Evolutionary conservation across 768 basidiomycete genomes (phyloP).

Genomic region (Russula sp.): DNA sequence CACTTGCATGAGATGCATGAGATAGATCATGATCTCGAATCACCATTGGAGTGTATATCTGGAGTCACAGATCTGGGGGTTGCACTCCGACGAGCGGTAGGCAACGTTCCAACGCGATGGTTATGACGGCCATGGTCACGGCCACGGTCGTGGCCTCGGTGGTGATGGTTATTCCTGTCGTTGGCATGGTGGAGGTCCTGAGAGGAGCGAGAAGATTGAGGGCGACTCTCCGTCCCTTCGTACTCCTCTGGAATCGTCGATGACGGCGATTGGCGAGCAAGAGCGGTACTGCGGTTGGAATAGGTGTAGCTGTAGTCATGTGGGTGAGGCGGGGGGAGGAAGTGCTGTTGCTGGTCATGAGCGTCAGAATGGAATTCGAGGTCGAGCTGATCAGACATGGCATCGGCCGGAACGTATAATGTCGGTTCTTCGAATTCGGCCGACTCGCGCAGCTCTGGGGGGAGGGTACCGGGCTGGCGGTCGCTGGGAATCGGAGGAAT

Average conservation of each 20-base stretch:
- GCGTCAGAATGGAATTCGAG: constrained; percentile 27
- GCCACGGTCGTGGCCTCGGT: constrained; percentile 14
- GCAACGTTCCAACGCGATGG: constrained; percentile 16
- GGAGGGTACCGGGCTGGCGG: constrained; percentile 49
- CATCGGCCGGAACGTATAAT: constrained; percentile 72
- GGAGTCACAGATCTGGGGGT: constrained; percentile 1
- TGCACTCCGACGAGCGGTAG: background rate
- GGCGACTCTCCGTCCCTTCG: constrained; percentile 13
- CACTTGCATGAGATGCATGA: constrained; percentile 14
- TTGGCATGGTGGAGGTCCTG: constrained; percentile 8
- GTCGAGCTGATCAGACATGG: constrained; percentile 40
- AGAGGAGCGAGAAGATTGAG: constrained; percentile 19
- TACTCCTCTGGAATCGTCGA: constrained; percentile 23
- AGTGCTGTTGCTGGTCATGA: constrained; percentile 27
- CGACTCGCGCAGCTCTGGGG: constrained; percentile 47
- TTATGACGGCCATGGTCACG: constrained; percentile 15
- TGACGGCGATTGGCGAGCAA: constrained; percentile 7
- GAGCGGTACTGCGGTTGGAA: constrained; percentile 20
- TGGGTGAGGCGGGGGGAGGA: constrained; percentile 12
- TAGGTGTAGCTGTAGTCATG: constrained; percentile 23
- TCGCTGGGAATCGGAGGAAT: constrained; percentile 75
- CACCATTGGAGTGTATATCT: constrained; percentile 23
- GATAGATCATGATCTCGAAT: constrained; percentile 21
- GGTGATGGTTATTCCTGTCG: constrained; percentile 5
- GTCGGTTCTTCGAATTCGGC: constrained; percentile 55